Evolutionary conservation across 371 early-diverging fungal genomes (phyloP).

Genomic region (Mucor saturninus): DNA sequence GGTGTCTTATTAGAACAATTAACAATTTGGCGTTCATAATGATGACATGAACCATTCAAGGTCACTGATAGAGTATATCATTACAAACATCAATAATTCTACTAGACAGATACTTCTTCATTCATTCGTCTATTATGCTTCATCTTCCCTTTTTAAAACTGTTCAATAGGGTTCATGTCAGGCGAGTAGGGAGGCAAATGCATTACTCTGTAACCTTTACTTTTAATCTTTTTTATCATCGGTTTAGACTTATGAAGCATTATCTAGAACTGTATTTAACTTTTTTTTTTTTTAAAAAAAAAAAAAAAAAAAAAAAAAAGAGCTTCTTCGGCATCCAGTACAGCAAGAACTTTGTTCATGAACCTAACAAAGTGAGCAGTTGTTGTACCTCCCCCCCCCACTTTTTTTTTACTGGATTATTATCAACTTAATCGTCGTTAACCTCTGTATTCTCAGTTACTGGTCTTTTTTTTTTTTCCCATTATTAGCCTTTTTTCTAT

Average conservation of each 20-base stretch:
- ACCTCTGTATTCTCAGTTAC: conserved; percentile 18
- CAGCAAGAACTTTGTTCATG: conserved; percentile 20
- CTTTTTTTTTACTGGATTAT: conserved; percentile 12
- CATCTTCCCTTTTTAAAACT: too few species aligned
- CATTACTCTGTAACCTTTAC: conserved; percentile 14
- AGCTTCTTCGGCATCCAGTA: conserved; percentile 14
- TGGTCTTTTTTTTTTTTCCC: conserved; percentile 14
- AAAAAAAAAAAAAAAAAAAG: not conserved
- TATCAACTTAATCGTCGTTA: conserved; percentile 17
- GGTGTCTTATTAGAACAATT: too few species aligned
- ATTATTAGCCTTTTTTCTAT: conserved; percentile 1
- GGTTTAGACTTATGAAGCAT: conserved; percentile 11
- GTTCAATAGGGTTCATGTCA: too few species aligned
- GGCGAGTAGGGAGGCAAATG: too few species aligned
- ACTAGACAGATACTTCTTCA: too few species aligned
- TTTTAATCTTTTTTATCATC: not conserved
- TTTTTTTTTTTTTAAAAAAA: conserved; percentile 7
- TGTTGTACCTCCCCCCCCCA: conserved; percentile 20
- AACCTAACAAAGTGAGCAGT: conserved; percentile 20
- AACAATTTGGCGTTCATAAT: too few species aligned
- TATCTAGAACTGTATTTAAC: conserved; percentile 13
- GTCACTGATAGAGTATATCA: too few species aligned
- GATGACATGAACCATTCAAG: too few species aligned
- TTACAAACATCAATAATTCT: too few species aligned
- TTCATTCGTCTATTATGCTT: too few species aligned